A percentile compares a stretch with the other conserved stretches of the same genome.
Conservation (phyloP, 1,284 basidiomycete species). For the Moniliella sp. region DNA sequence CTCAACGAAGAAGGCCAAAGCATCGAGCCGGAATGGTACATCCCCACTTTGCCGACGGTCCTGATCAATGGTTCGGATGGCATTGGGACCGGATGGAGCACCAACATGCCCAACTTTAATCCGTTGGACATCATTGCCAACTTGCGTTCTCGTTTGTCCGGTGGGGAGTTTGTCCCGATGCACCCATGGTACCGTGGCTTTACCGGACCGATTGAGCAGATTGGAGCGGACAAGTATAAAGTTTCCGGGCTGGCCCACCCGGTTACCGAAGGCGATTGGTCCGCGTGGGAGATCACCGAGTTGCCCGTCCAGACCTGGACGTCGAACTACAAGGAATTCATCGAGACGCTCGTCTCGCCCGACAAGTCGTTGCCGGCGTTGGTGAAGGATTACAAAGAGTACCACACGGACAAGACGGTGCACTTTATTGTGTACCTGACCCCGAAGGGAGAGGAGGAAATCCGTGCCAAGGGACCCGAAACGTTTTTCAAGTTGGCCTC, state of each 20-base stretch:
- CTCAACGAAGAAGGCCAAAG: conserved; percentile 65
- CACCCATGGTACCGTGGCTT: conserved; percentile 94
- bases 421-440: conserved; percentile 70
- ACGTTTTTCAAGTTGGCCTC: conserved; percentile 75
- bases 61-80: conserved; percentile 87
- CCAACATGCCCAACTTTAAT: conserved; percentile 77
- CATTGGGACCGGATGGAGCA: conserved; percentile 97
- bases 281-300: conserved; percentile 78
- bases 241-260: conserved; percentile 55
- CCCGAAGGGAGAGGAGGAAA: conserved; percentile 59
- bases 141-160: conserved; percentile 62
- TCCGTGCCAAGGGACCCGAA: conserved; percentile 63
- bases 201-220: conserved; percentile 56
- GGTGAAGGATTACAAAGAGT: conserved; percentile 37
- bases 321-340: conserved; percentile 65
- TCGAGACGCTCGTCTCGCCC: conserved; percentile 47
- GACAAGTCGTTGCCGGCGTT: conserved; percentile 45
- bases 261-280: conserved; percentile 47
- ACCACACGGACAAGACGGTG: conserved; percentile 65
- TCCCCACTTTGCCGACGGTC: conserved; percentile 70
- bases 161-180: conserved; percentile 66
- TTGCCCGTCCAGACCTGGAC: conserved; percentile 92
- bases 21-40: conserved; percentile 87
- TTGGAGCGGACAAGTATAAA: conserved; percentile 67
- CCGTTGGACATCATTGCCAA: conserved; percentile 74